Conservation (phyloP, 805 yeast species). For the Saccharomycopsis sp. region DNA sequence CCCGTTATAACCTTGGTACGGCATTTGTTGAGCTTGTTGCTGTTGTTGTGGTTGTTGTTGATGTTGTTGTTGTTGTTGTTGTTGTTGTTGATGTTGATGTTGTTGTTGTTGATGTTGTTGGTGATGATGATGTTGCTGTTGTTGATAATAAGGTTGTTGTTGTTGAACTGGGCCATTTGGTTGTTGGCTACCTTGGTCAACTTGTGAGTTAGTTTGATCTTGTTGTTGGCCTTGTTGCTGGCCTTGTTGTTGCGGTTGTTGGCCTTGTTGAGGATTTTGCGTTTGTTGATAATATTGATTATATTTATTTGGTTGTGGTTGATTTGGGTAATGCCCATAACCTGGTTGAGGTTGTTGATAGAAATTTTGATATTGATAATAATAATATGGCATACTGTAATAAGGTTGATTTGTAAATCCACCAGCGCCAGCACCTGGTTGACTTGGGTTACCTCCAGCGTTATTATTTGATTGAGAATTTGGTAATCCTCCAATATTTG, state of each 20-base stretch:
- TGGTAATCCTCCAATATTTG: constrained; percentile 22
- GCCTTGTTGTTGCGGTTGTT: background rate
- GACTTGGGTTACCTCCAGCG: too few species aligned
- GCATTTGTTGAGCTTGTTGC: constrained; percentile 3
- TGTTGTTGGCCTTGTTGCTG: constrained; percentile 29
- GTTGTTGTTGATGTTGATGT: constrained; percentile 22
- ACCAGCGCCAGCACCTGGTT: constrained; percentile 26
- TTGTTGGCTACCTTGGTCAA: constrained; percentile 10
- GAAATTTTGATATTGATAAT: constrained; percentile 23
- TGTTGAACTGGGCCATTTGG: constrained; percentile 15
- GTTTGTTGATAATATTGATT: constrained; percentile 19
- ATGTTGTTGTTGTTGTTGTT: constrained; percentile 27
- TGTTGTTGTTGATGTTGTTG: constrained; percentile 25
- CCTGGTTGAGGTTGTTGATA: constrained; percentile 21
- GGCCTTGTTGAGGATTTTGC: constrained; percentile 18
- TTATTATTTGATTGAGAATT: constrained; percentile 31
- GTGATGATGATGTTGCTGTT: constrained; percentile 28
- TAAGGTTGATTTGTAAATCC: constrained; percentile 25
- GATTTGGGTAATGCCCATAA: constrained; percentile 14
- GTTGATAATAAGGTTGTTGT: background rate
- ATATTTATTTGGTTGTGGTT: constrained; percentile 23
- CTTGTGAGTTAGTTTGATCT: background rate
- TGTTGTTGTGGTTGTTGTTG: constrained; percentile 8
- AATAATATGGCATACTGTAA: constrained; percentile 25
- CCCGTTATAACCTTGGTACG: constrained; percentile 11